A percentile compares a stretch with the other conserved stretches of the same genome.
Evolutionary conservation across 139 green algal genomes (phyloP).

Genomic region (Micractinium sp.): DNA sequence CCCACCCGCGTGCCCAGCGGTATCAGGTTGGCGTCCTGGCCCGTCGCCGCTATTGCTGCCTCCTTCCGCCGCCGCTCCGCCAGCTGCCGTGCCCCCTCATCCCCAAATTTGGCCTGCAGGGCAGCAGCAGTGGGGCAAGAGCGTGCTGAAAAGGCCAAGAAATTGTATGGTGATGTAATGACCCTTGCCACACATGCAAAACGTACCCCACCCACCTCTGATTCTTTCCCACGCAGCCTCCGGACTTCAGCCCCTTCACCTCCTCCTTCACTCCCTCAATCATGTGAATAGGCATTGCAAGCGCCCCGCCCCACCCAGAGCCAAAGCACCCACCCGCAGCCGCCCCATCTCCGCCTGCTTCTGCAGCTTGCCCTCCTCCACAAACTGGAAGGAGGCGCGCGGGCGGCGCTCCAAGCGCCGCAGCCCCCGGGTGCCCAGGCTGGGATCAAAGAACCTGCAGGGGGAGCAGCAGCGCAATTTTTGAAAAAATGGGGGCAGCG

Average conservation of each 20-base stretch:
- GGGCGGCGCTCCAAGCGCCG: slow-evolving; percentile 38
- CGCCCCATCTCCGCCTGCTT: slow-evolving; percentile 67
- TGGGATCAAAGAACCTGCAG: slow-evolving; percentile 68
- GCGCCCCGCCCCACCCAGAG: slow-evolving; percentile 30
- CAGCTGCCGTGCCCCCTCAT: slow-evolving; percentile 54
- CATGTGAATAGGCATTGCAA: too few relatives aligned
- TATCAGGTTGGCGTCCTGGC: slow-evolving; percentile 58
- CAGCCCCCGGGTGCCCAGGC: slow-evolving; percentile 50
- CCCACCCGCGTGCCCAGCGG: slow-evolving; percentile 59
- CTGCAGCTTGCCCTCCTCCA: slow-evolving; percentile 72
- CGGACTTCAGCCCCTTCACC: too few relatives aligned
- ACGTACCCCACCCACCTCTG: too few relatives aligned
- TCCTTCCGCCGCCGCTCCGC: slow-evolving; percentile 28
- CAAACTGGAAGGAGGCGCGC: slow-evolving; percentile 64
- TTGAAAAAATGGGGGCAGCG: background rate
- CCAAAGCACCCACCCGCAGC: slow-evolving; percentile 40
- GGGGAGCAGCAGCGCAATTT: background rate
- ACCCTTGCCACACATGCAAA: too few relatives aligned
- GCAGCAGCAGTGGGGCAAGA: background rate
- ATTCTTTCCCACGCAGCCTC: too few relatives aligned
- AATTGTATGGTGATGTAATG: too few relatives aligned
- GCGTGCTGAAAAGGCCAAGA: too few relatives aligned
- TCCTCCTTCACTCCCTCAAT: too few relatives aligned
- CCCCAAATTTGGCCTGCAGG: slow-evolving; percentile 63
- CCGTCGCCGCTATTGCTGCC: slow-evolving; percentile 22